phyloP scores from a whole-genome alignment of 148 eudicot species.

The Agrostemma githago region DNA sequence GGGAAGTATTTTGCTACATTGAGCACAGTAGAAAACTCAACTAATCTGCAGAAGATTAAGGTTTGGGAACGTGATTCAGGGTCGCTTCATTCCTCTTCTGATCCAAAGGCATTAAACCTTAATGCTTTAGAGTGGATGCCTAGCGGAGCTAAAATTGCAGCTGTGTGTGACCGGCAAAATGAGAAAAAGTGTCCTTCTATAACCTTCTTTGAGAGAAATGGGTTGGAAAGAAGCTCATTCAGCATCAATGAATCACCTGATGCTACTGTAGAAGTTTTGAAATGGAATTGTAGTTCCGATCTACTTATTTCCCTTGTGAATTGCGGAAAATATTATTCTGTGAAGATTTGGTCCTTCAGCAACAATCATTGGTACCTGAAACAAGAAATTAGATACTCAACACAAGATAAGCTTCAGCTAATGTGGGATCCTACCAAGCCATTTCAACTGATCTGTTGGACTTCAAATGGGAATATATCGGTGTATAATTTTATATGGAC shows the following conservation, averaged over 20 bases:
- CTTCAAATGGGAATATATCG: conserved; percentile 60
- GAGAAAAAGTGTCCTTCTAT: conserved; percentile 54
- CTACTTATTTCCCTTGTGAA: conserved; percentile 67
- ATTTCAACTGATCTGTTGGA: conserved; percentile 74
- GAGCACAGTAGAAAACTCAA: conserved; percentile 45
- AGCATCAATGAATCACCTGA: conserved; percentile 50
- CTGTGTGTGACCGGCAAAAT: conserved; percentile 47
- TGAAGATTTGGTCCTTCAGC: conserved; percentile 85
- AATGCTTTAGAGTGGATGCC: conserved; percentile 87
- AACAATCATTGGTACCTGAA: conserved; percentile 93
- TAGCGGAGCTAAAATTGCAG: conserved; percentile 83
- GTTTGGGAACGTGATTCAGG: conserved; percentile 97
- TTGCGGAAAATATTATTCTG: conserved; percentile 52
- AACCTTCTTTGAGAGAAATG: conserved; percentile 83
- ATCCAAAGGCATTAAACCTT: conserved; percentile 51
- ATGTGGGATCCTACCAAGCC: conserved; percentile 92
- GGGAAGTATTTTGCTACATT: conserved; percentile 86
- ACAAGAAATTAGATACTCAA: conserved; percentile 72
- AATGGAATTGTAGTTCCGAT: conserved; percentile 86
- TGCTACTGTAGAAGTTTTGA: conserved; percentile 49
- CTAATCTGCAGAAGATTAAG: conserved; percentile 55
- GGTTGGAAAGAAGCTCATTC: conserved; percentile 88
- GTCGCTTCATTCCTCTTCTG: conserved; percentile 66
- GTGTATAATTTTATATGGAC: conserved; percentile 70
- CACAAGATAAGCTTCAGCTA: conserved; percentile 53